phyloP scores from a whole-genome alignment of 257 asterid genomes.

The Forsythia suspensa region DNA sequence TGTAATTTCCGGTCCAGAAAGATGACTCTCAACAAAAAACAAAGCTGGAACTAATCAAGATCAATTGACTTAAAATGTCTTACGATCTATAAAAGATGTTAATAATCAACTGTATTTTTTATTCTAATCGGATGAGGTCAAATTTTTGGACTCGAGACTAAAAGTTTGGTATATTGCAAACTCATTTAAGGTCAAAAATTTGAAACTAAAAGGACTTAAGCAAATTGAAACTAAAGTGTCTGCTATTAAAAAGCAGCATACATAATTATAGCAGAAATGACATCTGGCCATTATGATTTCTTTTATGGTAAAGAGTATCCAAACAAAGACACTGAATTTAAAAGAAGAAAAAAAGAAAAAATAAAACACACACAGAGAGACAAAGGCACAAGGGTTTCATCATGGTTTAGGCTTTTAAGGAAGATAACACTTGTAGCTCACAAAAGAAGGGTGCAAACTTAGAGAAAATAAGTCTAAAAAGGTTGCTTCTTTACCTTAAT shows the following conservation, averaged over 20 bases:
- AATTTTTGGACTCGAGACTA: neutral
- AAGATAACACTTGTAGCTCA: neutral
- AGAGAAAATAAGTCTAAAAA: neutral
- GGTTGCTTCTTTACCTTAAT: neutral
- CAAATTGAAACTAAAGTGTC: neutral
- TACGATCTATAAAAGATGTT: too few relatives aligned
- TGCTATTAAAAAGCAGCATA: neutral
- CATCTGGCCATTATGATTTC: neutral
- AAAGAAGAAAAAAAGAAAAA: neutral
- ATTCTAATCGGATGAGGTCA: neutral
- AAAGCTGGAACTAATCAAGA: too few relatives aligned
- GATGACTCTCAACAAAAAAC: too few relatives aligned
- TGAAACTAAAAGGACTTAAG: neutral
- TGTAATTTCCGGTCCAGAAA: too few relatives aligned
- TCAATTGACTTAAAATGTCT: too few relatives aligned
- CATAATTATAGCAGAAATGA: neutral
- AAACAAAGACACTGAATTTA: neutral
- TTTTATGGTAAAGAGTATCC: neutral
- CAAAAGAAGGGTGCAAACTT: slow-evolving; percentile 6
- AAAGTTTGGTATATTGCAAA: too few relatives aligned
- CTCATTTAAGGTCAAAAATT: too few relatives aligned
- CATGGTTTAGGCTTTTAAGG: slow-evolving; percentile 22
- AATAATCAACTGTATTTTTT: too few relatives aligned
- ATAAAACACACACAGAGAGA: neutral
- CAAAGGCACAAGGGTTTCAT: slow-evolving; percentile 12